Evolutionary conservation across 805 yeast species (phyloP).

Genomic region (Lipomyces sp.): DNA sequence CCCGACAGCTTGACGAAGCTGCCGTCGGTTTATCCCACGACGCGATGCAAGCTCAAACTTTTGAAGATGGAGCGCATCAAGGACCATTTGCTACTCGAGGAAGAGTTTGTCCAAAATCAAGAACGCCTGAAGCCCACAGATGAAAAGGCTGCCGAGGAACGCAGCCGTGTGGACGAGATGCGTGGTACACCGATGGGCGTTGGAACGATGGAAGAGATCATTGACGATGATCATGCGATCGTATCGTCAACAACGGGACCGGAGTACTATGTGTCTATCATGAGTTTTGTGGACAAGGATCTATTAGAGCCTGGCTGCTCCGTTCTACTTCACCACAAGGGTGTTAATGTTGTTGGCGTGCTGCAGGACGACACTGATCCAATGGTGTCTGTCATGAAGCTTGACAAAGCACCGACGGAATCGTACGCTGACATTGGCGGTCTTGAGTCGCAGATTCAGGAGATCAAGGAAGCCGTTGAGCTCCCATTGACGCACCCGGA

Average conservation of each 20-base stretch:
- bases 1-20: slow-evolving; percentile 87
- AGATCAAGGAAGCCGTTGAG: slow-evolving; percentile 95
- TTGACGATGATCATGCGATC: slow-evolving; percentile 98
- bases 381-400: slow-evolving; percentile 94
- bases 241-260: slow-evolving; percentile 95
- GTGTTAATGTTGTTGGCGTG: slow-evolving; percentile 97
- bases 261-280: slow-evolving; percentile 91
- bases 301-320: slow-evolving; percentile 95
- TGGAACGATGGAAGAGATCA: slow-evolving; percentile 94
- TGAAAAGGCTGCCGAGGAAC: slow-evolving; percentile 92
- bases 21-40: slow-evolving; percentile 85
- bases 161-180: slow-evolving; percentile 90
- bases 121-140: slow-evolving; percentile 95
- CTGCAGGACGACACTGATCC: slow-evolving; percentile 97
- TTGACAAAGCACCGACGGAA: slow-evolving; percentile 96
- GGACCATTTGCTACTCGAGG: slow-evolving; percentile 91
- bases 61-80: slow-evolving; percentile 93
- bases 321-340: slow-evolving; percentile 89
- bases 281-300: slow-evolving; percentile 96
- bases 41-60: slow-evolving; percentile 87
- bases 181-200: slow-evolving; percentile 96
- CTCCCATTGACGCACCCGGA: slow-evolving; percentile 95
- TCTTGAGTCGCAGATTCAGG: slow-evolving; percentile 91
- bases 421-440: slow-evolving; percentile 98
- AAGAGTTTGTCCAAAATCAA: slow-evolving; percentile 87